Conservation (phyloP, 805 yeast species). For the Millerago galiae region DNA sequence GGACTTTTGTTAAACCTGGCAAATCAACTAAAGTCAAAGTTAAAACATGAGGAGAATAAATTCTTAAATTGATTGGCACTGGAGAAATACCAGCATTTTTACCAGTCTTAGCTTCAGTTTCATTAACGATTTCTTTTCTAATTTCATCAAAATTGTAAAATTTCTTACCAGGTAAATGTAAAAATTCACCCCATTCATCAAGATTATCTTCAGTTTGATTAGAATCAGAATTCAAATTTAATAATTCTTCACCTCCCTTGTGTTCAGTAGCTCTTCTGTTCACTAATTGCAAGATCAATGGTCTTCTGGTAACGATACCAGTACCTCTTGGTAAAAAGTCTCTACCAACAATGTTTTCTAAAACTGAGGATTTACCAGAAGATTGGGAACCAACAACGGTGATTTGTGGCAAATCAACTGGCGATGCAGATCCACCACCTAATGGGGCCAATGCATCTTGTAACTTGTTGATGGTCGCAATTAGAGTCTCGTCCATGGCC, state of each 20-base stretch:
- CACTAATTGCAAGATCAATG: constrained; percentile 74
- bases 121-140: constrained; percentile 83
- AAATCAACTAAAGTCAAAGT: constrained; percentile 92
- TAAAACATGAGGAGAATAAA: constrained; percentile 89
- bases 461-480: constrained; percentile 69
- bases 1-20: constrained; percentile 97
- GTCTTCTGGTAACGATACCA: constrained; percentile 89
- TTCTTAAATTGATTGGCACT: constrained; percentile 86
- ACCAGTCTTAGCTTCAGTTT: constrained; percentile 80
- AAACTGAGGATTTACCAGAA: constrained; percentile 81
- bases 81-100: constrained; percentile 86
- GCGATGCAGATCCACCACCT: constrained; percentile 73
- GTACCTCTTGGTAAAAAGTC: constrained; percentile 91
- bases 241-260: constrained; percentile 22
- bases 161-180: constrained; percentile 85
- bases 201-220: constrained; percentile 59
- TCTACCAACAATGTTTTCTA: constrained; percentile 86
- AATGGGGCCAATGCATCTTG: constrained; percentile 86
- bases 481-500: constrained; percentile 67
- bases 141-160: constrained; percentile 85
- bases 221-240: constrained; percentile 40
- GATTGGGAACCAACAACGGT: constrained; percentile 95
- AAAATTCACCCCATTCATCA: constrained; percentile 96
- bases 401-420: constrained; percentile 87
- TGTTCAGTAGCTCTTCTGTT: constrained; percentile 48